Evolutionary conservation across 2,329 filamentous ascomycete genomes (phyloP).

Genomic region (Purpureocillium takamizusanense): DNA sequence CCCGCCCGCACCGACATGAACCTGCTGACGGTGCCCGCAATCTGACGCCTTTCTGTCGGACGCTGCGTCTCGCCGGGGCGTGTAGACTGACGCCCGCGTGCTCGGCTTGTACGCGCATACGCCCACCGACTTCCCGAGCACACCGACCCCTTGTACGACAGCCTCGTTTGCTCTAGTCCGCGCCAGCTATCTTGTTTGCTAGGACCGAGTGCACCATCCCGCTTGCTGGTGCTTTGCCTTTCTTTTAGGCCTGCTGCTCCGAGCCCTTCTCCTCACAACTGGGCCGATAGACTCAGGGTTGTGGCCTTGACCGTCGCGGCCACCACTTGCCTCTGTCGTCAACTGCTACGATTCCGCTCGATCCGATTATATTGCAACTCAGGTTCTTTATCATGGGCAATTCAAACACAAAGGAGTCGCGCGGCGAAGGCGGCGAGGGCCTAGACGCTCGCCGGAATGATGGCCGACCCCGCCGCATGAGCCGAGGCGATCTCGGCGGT

Average conservation of each 20-base stretch:
- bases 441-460: slow-evolving; percentile 11
- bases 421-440: slow-evolving; percentile 14
- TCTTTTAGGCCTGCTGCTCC: too few relatives aligned
- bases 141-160: not conserved
- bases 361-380: not conserved
- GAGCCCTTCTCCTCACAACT: too few relatives aligned
- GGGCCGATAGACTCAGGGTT: too few relatives aligned
- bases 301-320: too few relatives aligned
- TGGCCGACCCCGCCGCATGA: slow-evolving; percentile 19
- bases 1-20: slow-evolving; percentile 1
- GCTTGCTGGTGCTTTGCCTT: too few relatives aligned
- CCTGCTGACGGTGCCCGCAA: not conserved
- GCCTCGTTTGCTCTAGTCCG: not conserved
- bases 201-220: too few relatives aligned
- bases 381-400: slow-evolving; percentile 25
- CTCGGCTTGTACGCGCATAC: too few relatives aligned
- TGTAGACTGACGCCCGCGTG: too few relatives aligned
- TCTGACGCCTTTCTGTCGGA: slow-evolving; percentile 1
- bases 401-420: slow-evolving; percentile 29
- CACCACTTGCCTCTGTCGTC: not conserved
- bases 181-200: not conserved
- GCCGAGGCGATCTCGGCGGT: slow-evolving; percentile 35
- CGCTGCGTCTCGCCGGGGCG: not conserved
- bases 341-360: not conserved
- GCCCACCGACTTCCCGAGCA: not conserved